Base-by-base conservation (phyloP, 768 basidiomycete genomes). In the Amyloporia xantha region DNA sequence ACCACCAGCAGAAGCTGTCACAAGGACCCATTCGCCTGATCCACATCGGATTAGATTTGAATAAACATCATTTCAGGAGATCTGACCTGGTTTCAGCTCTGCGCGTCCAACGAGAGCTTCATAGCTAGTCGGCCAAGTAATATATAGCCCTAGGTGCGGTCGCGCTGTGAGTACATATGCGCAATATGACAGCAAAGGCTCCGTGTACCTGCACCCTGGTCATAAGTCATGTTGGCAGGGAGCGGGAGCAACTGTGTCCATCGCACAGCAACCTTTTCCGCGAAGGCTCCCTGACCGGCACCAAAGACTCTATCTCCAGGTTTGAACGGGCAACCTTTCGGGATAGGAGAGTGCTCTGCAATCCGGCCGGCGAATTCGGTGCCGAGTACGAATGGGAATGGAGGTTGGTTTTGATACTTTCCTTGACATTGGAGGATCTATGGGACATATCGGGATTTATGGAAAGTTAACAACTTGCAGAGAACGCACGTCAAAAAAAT, bases 61-160 rank as follows among this genome's bases (percentile, higher is more conserved):
- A n/a, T n/a, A n/a, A n/a, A n/a, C n/a, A n/a, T n/a, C n/a, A n/a
- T n/a, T n/a, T n/a, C n/a, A 33, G 30, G 30, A 33, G n/a, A 7
- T 11, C 12, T n/a, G 24, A 37, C 90, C 92, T 46, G 79, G 67
- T 61, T 92, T 81, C 36, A 93, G 67, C 40, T 87, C 70, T 11
- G 91, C 95, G 44, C 93, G 74, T 10, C 86, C 87, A 0, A 92
- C 86, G 12, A 99, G 70, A 0, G 84, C 96, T 60, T 94, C 93
- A 58, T 96, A 97, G 53, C 84, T 86, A 5, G 95, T 98, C 0
- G 92, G 90, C 81, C 87, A 92, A 6, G 91, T 94, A n/a, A 97
- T 68, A 56, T 66, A 87, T 43, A 96, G 62, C 2, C 89, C 91
- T 41, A 40, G 11, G 28, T 33, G 15, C 25, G 4, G 21, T 24